Conservation (phyloP, 2,329 filamentous ascomycete genomes). For the Falciphora oryzae region DNA sequence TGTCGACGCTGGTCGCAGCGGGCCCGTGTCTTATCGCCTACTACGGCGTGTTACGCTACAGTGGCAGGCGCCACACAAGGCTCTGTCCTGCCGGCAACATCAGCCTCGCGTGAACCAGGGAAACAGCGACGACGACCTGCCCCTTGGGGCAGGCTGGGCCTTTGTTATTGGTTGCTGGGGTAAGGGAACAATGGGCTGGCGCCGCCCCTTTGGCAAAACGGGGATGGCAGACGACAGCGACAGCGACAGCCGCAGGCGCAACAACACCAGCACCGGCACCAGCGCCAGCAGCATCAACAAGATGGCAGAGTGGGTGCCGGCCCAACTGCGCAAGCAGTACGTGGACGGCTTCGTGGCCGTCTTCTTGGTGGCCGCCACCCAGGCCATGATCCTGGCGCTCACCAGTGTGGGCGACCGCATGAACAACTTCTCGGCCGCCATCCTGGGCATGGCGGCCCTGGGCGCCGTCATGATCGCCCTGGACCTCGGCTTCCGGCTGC, state of each 20-base stretch:
- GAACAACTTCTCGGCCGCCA: slow-evolving; percentile 39
- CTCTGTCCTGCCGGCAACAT: background rate
- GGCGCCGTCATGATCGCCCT: slow-evolving; percentile 29
- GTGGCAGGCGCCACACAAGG: background rate
- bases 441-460: slow-evolving; percentile 40
- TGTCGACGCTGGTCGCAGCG: background rate
- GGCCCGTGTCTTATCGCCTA: too few species aligned
- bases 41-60: too few species aligned
- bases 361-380: slow-evolving; percentile 33
- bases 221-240: background rate
- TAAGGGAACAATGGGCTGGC: too few species aligned
- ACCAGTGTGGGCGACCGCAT: slow-evolving; percentile 28
- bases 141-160: background rate
- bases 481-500: slow-evolving; percentile 11
- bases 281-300: background rate
- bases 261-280: too few species aligned
- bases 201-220: background rate
- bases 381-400: slow-evolving; percentile 41
- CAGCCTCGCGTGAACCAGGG: background rate
- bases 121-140: background rate
- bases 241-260: background rate
- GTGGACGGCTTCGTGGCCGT: slow-evolving; percentile 27
- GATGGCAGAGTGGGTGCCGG: background rate
- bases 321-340: slow-evolving; percentile 9
- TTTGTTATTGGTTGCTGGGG: background rate